A percentile compares a stretch with the other conserved stretches of the same genome.
phyloP scores from a whole-genome alignment of 1,284 basidiomycete species.

The Cutaneotrichosporon cavernicola region DNA sequence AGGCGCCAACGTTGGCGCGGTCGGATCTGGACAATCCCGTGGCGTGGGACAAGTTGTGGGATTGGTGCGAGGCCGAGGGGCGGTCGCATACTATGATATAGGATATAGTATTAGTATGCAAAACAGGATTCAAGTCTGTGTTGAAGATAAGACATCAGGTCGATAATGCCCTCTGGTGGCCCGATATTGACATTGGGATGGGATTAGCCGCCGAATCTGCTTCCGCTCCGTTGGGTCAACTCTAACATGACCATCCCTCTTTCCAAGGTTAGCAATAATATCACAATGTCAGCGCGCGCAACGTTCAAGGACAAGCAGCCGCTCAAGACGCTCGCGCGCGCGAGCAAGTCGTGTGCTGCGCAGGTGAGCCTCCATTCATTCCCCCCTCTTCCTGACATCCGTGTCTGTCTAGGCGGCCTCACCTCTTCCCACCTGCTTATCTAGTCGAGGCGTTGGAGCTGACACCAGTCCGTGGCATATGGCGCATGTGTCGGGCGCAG shows the following conservation, averaged over 20 bases:
- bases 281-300: constrained; percentile 20
- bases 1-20: constrained; percentile 5
- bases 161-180: too few species aligned
- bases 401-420: background rate
- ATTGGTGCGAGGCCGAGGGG: constrained; percentile 46
- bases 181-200: too few species aligned
- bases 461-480: constrained; percentile 51
- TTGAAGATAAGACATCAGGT: too few species aligned
- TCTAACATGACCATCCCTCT: too few species aligned
- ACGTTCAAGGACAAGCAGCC: constrained; percentile 47
- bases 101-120: too few species aligned
- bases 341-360: constrained; percentile 43
- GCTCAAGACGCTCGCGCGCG: constrained; percentile 47
- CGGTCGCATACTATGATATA: background rate
- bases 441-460: background rate
- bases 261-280: background rate
- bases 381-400: background rate
- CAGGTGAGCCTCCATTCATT: constrained; percentile 34
- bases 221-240: too few species aligned
- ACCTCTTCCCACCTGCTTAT: background rate
- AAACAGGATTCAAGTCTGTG: too few species aligned
- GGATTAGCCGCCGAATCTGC: too few species aligned
- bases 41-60: constrained; percentile 39
- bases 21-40: constrained; percentile 33
- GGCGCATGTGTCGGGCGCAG: constrained; percentile 53